Evolutionary conservation across 2,329 filamentous ascomycete species (phyloP), one percentile per base, ranked within the genome.

Genomic region (Aspergillus versicolor): DNA sequence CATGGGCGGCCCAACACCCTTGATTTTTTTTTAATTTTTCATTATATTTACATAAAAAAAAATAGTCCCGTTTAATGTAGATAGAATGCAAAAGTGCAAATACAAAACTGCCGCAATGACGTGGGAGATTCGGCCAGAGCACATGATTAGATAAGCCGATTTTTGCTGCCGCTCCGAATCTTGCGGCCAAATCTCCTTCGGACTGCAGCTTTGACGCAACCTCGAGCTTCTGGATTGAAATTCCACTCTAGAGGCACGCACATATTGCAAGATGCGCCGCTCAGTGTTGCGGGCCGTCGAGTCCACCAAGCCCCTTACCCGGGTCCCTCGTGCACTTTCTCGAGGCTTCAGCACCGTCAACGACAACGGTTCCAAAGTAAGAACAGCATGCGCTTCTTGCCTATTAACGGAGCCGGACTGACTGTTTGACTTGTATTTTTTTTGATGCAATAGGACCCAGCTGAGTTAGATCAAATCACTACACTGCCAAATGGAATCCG

Each of bases 401-500:
- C 17, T 19, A 7, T 21, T 2, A 5, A 11, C 2, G 22, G 38
- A 8, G 19, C 34, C 19, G 12, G 22, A 37, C 43, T 52, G 24
- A 57, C 17, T 19, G 17, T 19, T 1, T n/a, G n/a, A n/a, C n/a
- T n/a, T n/a, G n/a, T n/a, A n/a, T n/a, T 19, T 19, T 19, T 19
- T 19, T 19, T 19, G 17, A 19, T 19, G 17, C 17, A 19, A 19
- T 19, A 19, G 17, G 92, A 97, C 71, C 91, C 91, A 13, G 88
- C 87, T 48, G 91, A 96, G 63, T 85, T 96, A 67, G 91, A 97
- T 74, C 82, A 88, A 64, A 88, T 97, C 68, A 96, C 92, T 7
- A 92, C 88, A 1, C 85, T 99, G 15, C 81, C 91, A 49, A 99
- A 99, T 82, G 94, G 94, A 70, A 80, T 99, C 63, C 90, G 93